Evolutionary conservation across 441 rosid genomes (phyloP), one percentile per base, ranked within the genome.

Genomic region (Francoa sonchifolia): DNA sequence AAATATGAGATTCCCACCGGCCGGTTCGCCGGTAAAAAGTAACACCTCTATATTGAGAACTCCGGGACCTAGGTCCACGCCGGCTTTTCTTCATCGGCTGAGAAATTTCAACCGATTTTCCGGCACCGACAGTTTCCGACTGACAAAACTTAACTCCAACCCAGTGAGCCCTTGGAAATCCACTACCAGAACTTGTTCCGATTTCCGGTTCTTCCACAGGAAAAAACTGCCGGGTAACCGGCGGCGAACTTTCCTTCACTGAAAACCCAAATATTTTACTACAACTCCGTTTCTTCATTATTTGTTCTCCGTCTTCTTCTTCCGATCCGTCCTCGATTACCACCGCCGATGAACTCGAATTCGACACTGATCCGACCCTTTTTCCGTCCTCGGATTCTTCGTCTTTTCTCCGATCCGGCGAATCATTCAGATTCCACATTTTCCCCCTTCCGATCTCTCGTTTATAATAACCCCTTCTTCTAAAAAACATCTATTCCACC

Each of bases 1-100:
- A 82, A 48, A 90, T 90, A 67, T 90, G 96, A 47, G 99, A 86
- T 46, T 86, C 95, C 95, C 99, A 86, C 37, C 99, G 68, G 40
- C 99, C 99, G 10, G 96, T 90, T 39, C 99, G 68, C 63, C 99
- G 74, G 67, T 90, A 90, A 51, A 77, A 90, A 38, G 99, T 90
- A 36, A 90, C 99, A 0, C 99, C 99, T 27, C 99, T 63, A 55
- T 90, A 90, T 52, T 90, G 99, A 1, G 98, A 89, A 58, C 99
- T 90, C 36, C 95, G 68, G 0, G 99, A 90, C 58, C 96, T 44
- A 17, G 99, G 99, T 5, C 99, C 99, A 31, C 99, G 77, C 43
- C 99, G 59, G 64, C 93, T 86, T 52, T 86, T 90, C 62, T 90
- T 90, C 61, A 76, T 56, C 55, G 89, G 92, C 52, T 74, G 89